These are phyloP conservation scores for Hymenochaete sp. DNA, from an alignment of 1,284 basidiomycete species.

Conservation along the genomic window DNA sequence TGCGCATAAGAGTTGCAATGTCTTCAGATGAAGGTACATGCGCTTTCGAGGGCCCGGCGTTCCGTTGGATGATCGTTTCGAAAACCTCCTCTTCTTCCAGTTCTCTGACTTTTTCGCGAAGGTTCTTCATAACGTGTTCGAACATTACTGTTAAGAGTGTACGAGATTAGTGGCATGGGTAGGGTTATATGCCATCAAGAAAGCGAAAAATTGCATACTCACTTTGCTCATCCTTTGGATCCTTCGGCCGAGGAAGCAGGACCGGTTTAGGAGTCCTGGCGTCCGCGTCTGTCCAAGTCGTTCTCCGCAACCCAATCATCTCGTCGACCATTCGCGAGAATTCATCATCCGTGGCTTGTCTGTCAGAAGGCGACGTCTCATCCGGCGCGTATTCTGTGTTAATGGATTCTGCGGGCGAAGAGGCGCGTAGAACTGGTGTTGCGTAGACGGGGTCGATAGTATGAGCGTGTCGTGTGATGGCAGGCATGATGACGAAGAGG, in stretches of 20 bases:
- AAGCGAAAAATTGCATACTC: slow-evolving; percentile 20
- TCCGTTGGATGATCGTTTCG: slow-evolving; percentile 48
- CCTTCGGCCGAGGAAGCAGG: slow-evolving; percentile 26
- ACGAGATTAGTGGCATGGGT: too few relatives aligned
- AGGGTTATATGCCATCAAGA: background rate
- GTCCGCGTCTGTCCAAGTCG: slow-evolving; percentile 34
- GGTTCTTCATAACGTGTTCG: slow-evolving; percentile 39
- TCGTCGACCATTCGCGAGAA: slow-evolving; percentile 49
- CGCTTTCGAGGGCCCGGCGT: slow-evolving; percentile 44
- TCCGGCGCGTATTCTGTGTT: slow-evolving; percentile 57
- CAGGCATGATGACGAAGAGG: slow-evolving; percentile 6
- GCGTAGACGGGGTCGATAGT: slow-evolving; percentile 40
- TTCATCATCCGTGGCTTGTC: slow-evolving; percentile 39
- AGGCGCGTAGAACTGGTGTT: slow-evolving; percentile 53
- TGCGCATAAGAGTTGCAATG: too few relatives aligned
- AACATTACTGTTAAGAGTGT: slow-evolving; percentile 33
- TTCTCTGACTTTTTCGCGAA: slow-evolving; percentile 43
- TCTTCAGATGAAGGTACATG: too few relatives aligned
- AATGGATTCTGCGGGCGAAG: slow-evolving; percentile 65
- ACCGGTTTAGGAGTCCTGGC: slow-evolving; percentile 35
- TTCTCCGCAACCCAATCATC: slow-evolving; percentile 30
- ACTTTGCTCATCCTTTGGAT: slow-evolving; percentile 37
- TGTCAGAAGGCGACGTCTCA: slow-evolving; percentile 35
- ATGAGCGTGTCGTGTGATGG: slow-evolving; percentile 23
- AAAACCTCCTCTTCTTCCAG: slow-evolving; percentile 62